A percentile compares a stretch with the other conserved stretches of the same genome.
Evolutionary conservation across 192 early-diverging fungal species (phyloP).

Genomic region (Piromyces finnis): DNA sequence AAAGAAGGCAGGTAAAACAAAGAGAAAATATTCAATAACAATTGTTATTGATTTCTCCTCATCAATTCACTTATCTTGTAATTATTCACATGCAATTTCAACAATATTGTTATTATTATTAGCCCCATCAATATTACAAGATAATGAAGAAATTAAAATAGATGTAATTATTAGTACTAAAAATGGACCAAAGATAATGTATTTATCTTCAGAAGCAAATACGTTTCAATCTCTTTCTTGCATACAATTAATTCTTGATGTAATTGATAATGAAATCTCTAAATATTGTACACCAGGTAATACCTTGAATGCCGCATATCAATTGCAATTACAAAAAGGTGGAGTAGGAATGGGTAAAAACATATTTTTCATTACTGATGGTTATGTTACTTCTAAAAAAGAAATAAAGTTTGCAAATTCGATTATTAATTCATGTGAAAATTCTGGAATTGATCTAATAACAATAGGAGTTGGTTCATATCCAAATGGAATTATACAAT

Average conservation of each 20-base stretch:
- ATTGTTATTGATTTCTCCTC: not conserved
- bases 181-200: not conserved
- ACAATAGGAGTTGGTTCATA: not conserved
- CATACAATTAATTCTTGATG: not conserved
- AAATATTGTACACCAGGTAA: not conserved
- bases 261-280: not conserved
- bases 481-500: not conserved
- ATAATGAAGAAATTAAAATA: not conserved
- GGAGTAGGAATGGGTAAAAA: not conserved
- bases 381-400: not conserved
- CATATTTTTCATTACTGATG: not conserved
- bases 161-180: not conserved
- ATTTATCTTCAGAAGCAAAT: not conserved
- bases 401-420: not conserved
- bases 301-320: not conserved
- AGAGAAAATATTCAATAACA: not conserved
- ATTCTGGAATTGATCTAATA: not conserved
- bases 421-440: not conserved
- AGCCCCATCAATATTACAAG: not conserved
- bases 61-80: not conserved
- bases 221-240: not conserved
- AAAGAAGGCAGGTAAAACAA: not conserved
- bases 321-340: not conserved
- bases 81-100: not conserved
- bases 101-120: not conserved